These are phyloP conservation scores for Myxozyma kluyveri DNA, from an alignment of 805 yeast species.

Conservation along the genomic window DNA sequence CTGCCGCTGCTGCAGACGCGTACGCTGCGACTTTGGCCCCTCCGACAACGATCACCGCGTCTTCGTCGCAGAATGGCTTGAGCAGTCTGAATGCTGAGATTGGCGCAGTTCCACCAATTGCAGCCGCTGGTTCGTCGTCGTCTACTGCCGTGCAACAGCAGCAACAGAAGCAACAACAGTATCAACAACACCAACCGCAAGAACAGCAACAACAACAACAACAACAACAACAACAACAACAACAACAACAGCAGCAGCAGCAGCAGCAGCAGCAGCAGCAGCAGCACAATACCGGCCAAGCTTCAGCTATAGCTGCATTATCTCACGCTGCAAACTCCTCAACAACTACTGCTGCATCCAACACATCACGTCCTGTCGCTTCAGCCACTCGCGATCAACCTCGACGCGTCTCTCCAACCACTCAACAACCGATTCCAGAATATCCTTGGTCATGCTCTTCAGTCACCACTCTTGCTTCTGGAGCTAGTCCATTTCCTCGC, in stretches of 20 bases:
- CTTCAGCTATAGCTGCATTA: background rate
- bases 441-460: conserved; percentile 23
- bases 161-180: background rate
- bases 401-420: background rate
- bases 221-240: conserved; percentile 3
- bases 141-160: background rate
- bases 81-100: too few species aligned
- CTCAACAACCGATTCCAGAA: conserved; percentile 1
- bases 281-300: background rate
- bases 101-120: background rate
- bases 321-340: background rate
- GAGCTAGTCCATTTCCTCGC: conserved; percentile 87
- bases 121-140: background rate
- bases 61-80: too few species aligned
- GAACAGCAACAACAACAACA: background rate
- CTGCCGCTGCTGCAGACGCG: background rate
- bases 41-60: too few species aligned
- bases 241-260: background rate
- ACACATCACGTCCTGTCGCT: background rate
- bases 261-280: conserved; percentile 4
- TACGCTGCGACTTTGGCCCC: too few species aligned
- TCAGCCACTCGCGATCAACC: background rate
- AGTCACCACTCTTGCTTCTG: conserved; percentile 3
- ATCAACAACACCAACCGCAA: background rate
- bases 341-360: conserved; percentile 1